Evolutionary conservation across 177 flowering plant species (phyloP), one percentile per base, ranked within the genome.

Genomic region (Vitis hybrid): DNA sequence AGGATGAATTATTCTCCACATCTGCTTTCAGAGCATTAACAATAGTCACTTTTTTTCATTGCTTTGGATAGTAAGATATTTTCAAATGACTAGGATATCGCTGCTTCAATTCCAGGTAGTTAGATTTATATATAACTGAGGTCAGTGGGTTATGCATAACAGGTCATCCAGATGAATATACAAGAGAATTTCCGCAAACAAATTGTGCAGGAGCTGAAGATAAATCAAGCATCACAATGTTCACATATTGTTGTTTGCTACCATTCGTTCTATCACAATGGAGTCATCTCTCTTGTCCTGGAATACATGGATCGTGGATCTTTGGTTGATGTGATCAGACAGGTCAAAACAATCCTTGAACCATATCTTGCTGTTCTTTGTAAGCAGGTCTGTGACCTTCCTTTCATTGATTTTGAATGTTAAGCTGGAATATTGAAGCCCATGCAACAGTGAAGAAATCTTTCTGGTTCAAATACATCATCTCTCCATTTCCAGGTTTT

Each of bases 241-340:
- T 75, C 97, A 49, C 85, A 91, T 67, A 82, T 96, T 52, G 99
- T 94, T 2, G 86, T 89, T 70, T 96, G 97, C 81, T 84, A 96
- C 77, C 92, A 96, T 70, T 94, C 99, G 12, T 93, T 92, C 85
- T 96, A 94, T 78, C 92, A 92, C 78, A 96, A 92, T 81, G 97
- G 99, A 35, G 94, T 82, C n/a, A 84, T 96, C 62, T 93, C 93
- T 64, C 88, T 96, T 68, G 93, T 93, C 19, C 64, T 93, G 40
- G 99, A 96, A 70, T 96, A 96, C 79, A 96, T 96, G 99, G 99
- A 96, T 51, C 91, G 99, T 65, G 99, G 99, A 48, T 96, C 99
- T 70, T 85, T 96, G 24, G 90, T 79, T 62, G 98, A 96, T 79
- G 77, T 96, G n/a, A 77, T 94, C 70, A 86, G 79, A 79, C 95